A percentile compares a stretch with the other conserved stretches of the same genome.
Evolutionary conservation across 2,329 filamentous ascomycete genomes (phyloP).

Genomic region (Fusarium ambrosium): DNA sequence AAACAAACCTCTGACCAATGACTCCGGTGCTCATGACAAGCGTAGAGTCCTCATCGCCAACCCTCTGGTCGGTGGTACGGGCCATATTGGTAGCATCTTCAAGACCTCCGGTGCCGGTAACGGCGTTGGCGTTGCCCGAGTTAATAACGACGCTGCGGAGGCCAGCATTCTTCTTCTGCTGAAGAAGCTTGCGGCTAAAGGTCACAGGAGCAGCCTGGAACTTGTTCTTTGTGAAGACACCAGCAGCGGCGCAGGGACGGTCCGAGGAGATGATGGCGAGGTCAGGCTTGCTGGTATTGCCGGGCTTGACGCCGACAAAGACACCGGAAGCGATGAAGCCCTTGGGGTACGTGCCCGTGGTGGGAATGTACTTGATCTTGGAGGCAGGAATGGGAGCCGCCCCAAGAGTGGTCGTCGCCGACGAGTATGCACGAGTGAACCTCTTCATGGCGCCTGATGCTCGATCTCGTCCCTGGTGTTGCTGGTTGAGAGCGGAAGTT

Average conservation of each 20-base stretch:
- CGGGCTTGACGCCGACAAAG: conserved; percentile 92
- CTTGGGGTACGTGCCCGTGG: conserved; percentile 86
- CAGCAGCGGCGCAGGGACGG: conserved; percentile 85
- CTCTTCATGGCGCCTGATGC: conserved; percentile 47
- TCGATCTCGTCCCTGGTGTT: conserved; percentile 24
- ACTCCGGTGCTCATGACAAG: conserved; percentile 99
- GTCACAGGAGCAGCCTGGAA: conserved; percentile 97
- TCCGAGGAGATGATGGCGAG: conserved; percentile 91
- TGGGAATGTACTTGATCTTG: conserved; percentile 93
- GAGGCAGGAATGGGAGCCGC: conserved; percentile 72
- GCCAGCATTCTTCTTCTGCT: conserved; percentile 74
- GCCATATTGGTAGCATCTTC: conserved; percentile 93
- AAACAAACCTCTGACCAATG: conserved; percentile 84
- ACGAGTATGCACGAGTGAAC: conserved; percentile 53
- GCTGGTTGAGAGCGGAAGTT: conserved; percentile 24
- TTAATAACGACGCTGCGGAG: conserved; percentile 91
- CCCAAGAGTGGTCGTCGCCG: conserved; percentile 45
- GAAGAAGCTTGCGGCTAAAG: conserved; percentile 80
- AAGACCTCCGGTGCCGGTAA: conserved; percentile 90
- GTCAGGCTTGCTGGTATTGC: conserved; percentile 92
- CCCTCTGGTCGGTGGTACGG: conserved; percentile 76
- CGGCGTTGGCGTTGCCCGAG: conserved; percentile 96
- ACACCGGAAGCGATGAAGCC: conserved; percentile 90
- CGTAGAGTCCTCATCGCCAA: conserved; percentile 69
- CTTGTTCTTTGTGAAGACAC: conserved; percentile 97